Base-by-base conservation (phyloP, 2,329 filamentous ascomycete genomes). In the Hypoxylon rubiginosum region DNA sequence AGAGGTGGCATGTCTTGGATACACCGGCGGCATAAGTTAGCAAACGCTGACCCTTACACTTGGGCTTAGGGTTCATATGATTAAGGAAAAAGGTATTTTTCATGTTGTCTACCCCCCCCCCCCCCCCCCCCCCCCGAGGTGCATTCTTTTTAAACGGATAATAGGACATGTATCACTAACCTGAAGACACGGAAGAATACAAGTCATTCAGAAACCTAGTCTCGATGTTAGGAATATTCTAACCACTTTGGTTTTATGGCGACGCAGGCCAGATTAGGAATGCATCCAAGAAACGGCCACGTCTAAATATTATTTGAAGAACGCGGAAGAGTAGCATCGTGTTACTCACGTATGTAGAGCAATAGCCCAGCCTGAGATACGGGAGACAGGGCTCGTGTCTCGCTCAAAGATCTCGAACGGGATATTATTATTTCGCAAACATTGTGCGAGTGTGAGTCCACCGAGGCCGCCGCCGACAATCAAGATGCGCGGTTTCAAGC, bases 381-480 rank as follows among this genome's bases (percentile, higher is more conserved):
- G 61, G 28, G 67, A 59, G 17, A 53, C n/a, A 9, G 59, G 49
- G 5, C 43, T 49, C 1, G 53, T 17, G n/a, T 71, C 69, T 19
- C 65, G 45, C 34, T 72, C 71, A 26, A 67, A 72, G 17, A 70
- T 61, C 34, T 70, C 61, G 24, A 63, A 72, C 0, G 69, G 62
- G 21, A 72, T 57, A 7, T 54, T 46, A 21, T 71, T 63, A 36
- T 67, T 71, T 15, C 69, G 65, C 45, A 72, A 52, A 10, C 49
- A 60, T 53, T 72, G 71, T 3, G 71, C 71, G 6, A 72, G 49
- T 21, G 58, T 58, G 24, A 72, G 67, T 11, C 69, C 71, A 3
- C 71, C 65, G 4, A 72, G 51, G 15, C 69, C 71, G 10, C 57
- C 69, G 10, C 71, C 69, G 4, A 67, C 39, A 26, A 72, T 71